Evolutionary conservation across 2,329 filamentous ascomycete genomes (phyloP).

Genomic region (Aureobasidium pullulans): DNA sequence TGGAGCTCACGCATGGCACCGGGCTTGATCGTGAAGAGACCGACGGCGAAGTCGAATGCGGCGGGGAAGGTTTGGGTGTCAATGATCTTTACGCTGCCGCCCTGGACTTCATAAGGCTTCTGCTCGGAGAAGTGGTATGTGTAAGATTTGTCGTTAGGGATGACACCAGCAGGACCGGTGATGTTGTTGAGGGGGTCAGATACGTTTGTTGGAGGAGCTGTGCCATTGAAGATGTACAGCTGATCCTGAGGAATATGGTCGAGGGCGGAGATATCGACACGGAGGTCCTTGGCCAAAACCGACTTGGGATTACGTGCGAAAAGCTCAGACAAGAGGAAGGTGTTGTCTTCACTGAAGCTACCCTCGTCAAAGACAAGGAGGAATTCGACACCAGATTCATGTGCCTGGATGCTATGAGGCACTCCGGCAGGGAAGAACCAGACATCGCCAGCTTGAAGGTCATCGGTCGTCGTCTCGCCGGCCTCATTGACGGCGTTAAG

Average conservation of each 20-base stretch:
- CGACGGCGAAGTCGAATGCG: constrained; percentile 48
- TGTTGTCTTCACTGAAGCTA: constrained; percentile 51
- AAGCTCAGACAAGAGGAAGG: constrained; percentile 51
- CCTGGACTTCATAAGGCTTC: constrained; percentile 43
- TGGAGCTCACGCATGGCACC: constrained; percentile 60
- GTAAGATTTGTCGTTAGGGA: constrained; percentile 28
- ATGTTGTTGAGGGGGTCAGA: constrained; percentile 34
- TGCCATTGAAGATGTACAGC: constrained; percentile 38
- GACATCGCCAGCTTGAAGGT: constrained; percentile 39
- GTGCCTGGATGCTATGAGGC: constrained; percentile 32
- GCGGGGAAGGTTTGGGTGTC: constrained; percentile 53
- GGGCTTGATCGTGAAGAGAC: constrained; percentile 51
- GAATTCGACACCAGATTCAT: constrained; percentile 51
- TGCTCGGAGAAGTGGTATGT: constrained; percentile 41
- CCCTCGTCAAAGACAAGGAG: constrained; percentile 55
- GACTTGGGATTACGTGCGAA: constrained; percentile 37
- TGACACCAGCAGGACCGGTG: constrained; percentile 30
- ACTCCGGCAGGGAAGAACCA: constrained; percentile 46
- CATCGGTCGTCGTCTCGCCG: constrained; percentile 27
- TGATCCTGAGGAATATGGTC: constrained; percentile 32
- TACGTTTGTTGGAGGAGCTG: constrained; percentile 30
- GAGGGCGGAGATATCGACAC: constrained; percentile 30
- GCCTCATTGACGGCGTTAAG: constrained; percentile 26
- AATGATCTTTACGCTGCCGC: constrained; percentile 53
- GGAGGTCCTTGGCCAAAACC: constrained; percentile 38